Percentiles rank a stretch among this genome's conserved stretches.
phyloP scores from a whole-genome alignment of 1,284 basidiomycete genomes.

The Austroboletus novae-zelandiae region DNA sequence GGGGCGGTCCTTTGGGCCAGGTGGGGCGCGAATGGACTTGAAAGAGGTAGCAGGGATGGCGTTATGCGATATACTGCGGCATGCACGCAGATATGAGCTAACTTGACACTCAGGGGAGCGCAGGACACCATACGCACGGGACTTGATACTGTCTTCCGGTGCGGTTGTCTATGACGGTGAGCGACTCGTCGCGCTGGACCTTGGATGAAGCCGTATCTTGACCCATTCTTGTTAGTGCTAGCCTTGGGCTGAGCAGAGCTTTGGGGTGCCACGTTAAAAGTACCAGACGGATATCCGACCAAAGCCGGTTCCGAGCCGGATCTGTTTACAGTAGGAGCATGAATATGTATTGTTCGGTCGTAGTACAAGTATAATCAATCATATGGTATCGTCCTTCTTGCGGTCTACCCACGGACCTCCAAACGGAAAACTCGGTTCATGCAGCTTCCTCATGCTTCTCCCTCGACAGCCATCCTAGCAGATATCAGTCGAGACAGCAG shows the following conservation, averaged over 20 bases:
- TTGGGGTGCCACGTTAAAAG: neutral
- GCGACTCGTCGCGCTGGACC: conserved; percentile 35
- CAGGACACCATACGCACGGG: conserved; percentile 50
- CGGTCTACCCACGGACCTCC: conserved; percentile 3
- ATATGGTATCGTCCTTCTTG: conserved; percentile 14
- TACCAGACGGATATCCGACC: neutral
- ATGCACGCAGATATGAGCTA: conserved; percentile 2
- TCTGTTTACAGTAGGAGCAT: no score
- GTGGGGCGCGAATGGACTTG: conserved; percentile 66
- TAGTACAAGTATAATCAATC: conserved; percentile 2
- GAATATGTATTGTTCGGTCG: neutral
- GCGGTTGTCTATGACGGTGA: conserved; percentile 80
- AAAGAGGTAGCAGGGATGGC: conserved; percentile 78
- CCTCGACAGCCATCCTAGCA: conserved; percentile 40
- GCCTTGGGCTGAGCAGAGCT: neutral
- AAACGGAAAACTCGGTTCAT: conserved; percentile 1
- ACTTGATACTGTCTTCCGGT: conserved; percentile 77
- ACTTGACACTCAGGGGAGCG: neutral
- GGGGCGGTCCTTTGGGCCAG: conserved; percentile 56
- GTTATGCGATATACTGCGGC: conserved; percentile 67
- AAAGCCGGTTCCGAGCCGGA: conserved; percentile 7
- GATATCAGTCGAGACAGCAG: conserved; percentile 1
- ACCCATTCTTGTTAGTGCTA: conserved; percentile 19
- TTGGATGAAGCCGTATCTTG: conserved; percentile 22
- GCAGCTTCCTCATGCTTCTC: conserved; percentile 25